These are phyloP conservation scores for Penicillium freii DNA, from an alignment of 2,329 filamentous ascomycete genomes.

Conservation along the genomic window DNA sequence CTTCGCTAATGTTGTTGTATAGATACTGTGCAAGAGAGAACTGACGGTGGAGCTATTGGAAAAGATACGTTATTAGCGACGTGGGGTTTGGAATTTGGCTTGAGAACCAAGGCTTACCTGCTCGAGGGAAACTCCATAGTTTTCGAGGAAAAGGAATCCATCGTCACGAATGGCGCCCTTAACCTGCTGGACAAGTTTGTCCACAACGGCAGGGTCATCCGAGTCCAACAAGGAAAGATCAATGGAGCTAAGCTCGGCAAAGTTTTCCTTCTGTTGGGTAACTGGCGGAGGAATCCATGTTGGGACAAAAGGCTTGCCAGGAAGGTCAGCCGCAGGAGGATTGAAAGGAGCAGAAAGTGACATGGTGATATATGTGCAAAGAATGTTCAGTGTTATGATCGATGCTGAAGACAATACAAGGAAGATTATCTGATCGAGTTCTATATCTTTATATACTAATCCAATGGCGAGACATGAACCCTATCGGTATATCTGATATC, in stretches of 20 bases:
- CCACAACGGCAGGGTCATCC: conserved; percentile 44
- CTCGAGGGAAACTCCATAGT: conserved; percentile 52
- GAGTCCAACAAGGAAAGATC: conserved; percentile 48
- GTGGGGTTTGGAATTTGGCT: background rate
- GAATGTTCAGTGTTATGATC: background rate
- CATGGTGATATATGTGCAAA: conserved; percentile 15
- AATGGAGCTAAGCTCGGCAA: conserved; percentile 45
- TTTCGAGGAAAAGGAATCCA: conserved; percentile 50
- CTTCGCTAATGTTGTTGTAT: conserved; percentile 51
- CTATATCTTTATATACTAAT: conserved; percentile 4
- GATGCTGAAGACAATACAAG: background rate
- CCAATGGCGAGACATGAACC: background rate
- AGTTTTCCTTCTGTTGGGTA: conserved; percentile 47
- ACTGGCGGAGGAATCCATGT: conserved; percentile 47
- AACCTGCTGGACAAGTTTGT: conserved; percentile 45
- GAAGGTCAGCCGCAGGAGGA: conserved; percentile 39
- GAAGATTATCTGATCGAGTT: background rate
- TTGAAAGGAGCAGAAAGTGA: conserved; percentile 40
- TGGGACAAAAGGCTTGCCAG: conserved; percentile 45
- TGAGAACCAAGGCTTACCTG: conserved; percentile 25
- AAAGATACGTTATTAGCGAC: background rate
- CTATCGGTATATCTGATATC: conserved; percentile 4
- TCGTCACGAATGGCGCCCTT: conserved; percentile 47
- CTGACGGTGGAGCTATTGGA: conserved; percentile 46
- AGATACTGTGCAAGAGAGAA: conserved; percentile 53